A percentile compares a stretch with the other conserved stretches of the same genome.
Evolutionary conservation across 768 basidiomycete genomes (phyloP).

Genomic region (Collybia nuda): DNA sequence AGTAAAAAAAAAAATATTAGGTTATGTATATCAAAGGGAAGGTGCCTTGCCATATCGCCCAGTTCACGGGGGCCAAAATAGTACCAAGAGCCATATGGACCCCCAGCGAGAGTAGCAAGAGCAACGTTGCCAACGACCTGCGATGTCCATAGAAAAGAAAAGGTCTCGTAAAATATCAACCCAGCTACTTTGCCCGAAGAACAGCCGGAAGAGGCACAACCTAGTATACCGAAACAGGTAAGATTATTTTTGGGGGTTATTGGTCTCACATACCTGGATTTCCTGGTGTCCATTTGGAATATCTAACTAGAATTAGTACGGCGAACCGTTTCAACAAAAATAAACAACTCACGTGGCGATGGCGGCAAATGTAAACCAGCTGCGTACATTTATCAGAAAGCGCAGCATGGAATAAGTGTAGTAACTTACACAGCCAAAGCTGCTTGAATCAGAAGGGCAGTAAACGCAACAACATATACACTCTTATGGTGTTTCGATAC

Average conservation of each 20-base stretch:
- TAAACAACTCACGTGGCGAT: constrained; percentile 59
- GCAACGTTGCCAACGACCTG: constrained; percentile 81
- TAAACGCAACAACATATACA: constrained; percentile 72
- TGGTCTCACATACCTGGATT: constrained; percentile 47
- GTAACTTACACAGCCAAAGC: constrained; percentile 63
- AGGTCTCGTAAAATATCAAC: constrained; percentile 73
- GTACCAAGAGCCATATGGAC: constrained; percentile 78
- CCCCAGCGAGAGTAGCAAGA: constrained; percentile 78
- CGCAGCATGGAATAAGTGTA: neutral
- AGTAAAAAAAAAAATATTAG: neutral
- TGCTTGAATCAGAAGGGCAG: constrained; percentile 70
- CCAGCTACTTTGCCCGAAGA: constrained; percentile 78
- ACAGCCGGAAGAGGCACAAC: constrained; percentile 50
- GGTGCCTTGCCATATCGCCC: constrained; percentile 55
- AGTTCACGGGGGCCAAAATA: constrained; percentile 76
- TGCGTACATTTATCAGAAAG: constrained; percentile 20
- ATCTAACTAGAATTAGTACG: constrained; percentile 23
- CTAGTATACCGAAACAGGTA: constrained; percentile 24
- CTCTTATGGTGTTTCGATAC: constrained; percentile 67
- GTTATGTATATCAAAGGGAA: constrained; percentile 3
- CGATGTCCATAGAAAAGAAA: constrained; percentile 86
- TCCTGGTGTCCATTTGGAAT: constrained; percentile 77
- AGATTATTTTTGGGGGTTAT: neutral
- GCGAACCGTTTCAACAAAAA: neutral
- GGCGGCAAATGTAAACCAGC: constrained; percentile 77